Percentiles rank a stretch among this genome's conserved stretches.
Conservation (phyloP, 306 rosid species). For the Rosa rugosa region DNA sequence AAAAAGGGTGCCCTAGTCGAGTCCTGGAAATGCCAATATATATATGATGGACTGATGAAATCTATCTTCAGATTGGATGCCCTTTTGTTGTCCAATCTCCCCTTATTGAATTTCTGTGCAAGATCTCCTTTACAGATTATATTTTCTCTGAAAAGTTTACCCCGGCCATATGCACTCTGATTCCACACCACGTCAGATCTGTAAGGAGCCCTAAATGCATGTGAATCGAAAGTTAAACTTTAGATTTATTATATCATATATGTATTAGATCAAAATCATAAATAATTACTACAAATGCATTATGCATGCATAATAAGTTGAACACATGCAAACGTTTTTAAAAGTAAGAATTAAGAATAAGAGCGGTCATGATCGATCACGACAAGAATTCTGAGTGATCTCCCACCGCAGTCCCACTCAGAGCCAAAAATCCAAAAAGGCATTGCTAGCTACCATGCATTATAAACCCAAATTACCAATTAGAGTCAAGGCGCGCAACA, state of each 20-base stretch:
- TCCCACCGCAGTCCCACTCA: slow-evolving; percentile 28
- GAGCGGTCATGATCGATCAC: not conserved
- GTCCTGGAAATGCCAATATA: not conserved
- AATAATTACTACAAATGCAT: not conserved
- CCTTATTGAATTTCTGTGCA: not conserved
- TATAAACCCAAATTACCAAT: slow-evolving; percentile 31
- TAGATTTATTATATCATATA: not conserved
- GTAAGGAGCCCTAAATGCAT: not conserved
- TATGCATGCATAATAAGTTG: not conserved
- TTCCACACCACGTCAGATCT: slow-evolving; percentile 4
- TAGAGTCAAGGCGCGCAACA: slow-evolving; percentile 34
- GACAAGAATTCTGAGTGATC: slow-evolving; percentile 26
- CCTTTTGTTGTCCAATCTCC: slow-evolving; percentile 11
- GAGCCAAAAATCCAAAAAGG: slow-evolving; percentile 12
- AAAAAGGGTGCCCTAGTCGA: not conserved
- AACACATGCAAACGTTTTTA: not conserved
- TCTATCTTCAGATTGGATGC: slow-evolving; percentile 10
- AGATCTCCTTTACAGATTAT: slow-evolving; percentile 3
- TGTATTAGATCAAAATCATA: not conserved
- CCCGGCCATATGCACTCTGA: not conserved
- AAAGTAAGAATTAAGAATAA: not conserved
- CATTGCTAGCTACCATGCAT: slow-evolving; percentile 11
- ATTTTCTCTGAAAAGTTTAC: slow-evolving; percentile 8
- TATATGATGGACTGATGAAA: not conserved
- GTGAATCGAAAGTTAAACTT: not conserved